Percentiles rank a stretch among this genome's conserved stretches.
phyloP scores from a whole-genome alignment of 495 filamentous ascomycete species.

The Trichocladium antarcticum region DNA sequence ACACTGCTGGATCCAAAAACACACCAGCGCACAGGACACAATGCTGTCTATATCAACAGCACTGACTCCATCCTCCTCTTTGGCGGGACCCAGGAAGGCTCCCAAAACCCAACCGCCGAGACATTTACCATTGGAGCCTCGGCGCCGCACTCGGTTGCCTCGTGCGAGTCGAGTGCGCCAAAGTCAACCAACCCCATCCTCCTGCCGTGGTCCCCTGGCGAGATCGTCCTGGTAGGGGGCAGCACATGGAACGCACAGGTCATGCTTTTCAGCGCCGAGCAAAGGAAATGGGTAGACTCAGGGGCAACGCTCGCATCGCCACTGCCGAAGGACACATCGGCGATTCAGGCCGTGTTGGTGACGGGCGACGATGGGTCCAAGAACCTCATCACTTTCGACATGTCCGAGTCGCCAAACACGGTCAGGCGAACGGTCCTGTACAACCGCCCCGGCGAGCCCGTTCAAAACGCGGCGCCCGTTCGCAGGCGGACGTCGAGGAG shows the following conservation, averaged over 20 bases:
- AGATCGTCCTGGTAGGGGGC: slow-evolving; percentile 71
- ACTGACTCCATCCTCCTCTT: slow-evolving; percentile 70
- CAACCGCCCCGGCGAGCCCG: slow-evolving; percentile 35
- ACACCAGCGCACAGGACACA: slow-evolving; percentile 60
- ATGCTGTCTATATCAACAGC: slow-evolving; percentile 60
- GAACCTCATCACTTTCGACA: slow-evolving; percentile 70
- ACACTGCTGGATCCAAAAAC: slow-evolving; percentile 43
- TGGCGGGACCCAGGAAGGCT: slow-evolving; percentile 56
- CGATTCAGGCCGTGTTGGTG: slow-evolving; percentile 51
- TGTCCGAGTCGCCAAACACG: slow-evolving; percentile 62
- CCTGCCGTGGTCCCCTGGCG: slow-evolving; percentile 59
- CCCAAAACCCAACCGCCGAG: slow-evolving; percentile 46
- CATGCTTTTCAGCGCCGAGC: slow-evolving; percentile 46
- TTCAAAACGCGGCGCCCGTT: slow-evolving; percentile 31
- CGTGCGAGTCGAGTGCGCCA: slow-evolving; percentile 45
- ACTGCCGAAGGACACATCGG: slow-evolving; percentile 41
- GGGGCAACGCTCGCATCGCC: slow-evolving; percentile 47
- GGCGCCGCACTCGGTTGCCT: slow-evolving; percentile 46
- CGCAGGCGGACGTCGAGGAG: slow-evolving; percentile 6
- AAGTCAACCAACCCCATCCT: slow-evolving; percentile 59
- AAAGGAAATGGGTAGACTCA: slow-evolving; percentile 51
- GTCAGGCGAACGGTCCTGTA: slow-evolving; percentile 55
- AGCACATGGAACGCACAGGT: slow-evolving; percentile 52
- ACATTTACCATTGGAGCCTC: slow-evolving; percentile 63
- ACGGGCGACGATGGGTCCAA: slow-evolving; percentile 67